Conservation (phyloP, 2,329 filamentous ascomycete species). For the Acephala macrosclerotiorum region DNA sequence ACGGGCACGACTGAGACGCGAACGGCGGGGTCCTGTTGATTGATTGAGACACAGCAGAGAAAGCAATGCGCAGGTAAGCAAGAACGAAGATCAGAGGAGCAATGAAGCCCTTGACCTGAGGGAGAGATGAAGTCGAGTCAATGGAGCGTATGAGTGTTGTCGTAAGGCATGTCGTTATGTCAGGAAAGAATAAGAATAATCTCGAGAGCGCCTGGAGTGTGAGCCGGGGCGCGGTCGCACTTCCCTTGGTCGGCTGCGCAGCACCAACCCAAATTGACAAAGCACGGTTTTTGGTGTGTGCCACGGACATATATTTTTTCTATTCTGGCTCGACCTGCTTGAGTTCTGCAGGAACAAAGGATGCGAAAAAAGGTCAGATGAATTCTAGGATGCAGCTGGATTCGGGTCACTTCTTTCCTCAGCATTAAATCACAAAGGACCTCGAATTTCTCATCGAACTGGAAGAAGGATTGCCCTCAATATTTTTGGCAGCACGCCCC, state of each 20-base stretch:
- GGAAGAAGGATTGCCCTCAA: neutral
- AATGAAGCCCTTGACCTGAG: slow-evolving; percentile 23
- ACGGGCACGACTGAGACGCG: slow-evolving; percentile 26
- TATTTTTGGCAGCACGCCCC: slow-evolving; percentile 6
- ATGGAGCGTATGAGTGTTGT: neutral
- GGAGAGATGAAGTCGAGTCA: neutral
- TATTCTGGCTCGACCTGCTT: neutral
- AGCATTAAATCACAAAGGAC: neutral
- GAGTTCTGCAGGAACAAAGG: slow-evolving; percentile 3
- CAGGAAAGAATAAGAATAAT: neutral
- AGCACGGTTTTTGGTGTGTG: neutral
- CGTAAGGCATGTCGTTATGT: slow-evolving; percentile 19
- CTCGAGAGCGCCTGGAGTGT: slow-evolving; percentile 3
- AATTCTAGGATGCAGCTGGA: neutral
- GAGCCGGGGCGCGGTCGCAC: neutral
- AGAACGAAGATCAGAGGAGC: slow-evolving; percentile 21
- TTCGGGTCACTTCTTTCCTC: neutral
- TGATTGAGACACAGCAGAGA: neutral
- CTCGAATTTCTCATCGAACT: neutral
- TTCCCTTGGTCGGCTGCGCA: neutral
- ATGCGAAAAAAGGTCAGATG: slow-evolving; percentile 1
- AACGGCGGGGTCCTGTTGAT: slow-evolving; percentile 29
- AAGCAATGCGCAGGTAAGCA: slow-evolving; percentile 3
- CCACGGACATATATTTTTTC: slow-evolving; percentile 1
- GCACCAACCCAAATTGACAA: neutral